Percentiles rank a stretch among this genome's conserved stretches.
phyloP scores from a whole-genome alignment of 441 rosid genomes.

The Jatropha podagrica region DNA sequence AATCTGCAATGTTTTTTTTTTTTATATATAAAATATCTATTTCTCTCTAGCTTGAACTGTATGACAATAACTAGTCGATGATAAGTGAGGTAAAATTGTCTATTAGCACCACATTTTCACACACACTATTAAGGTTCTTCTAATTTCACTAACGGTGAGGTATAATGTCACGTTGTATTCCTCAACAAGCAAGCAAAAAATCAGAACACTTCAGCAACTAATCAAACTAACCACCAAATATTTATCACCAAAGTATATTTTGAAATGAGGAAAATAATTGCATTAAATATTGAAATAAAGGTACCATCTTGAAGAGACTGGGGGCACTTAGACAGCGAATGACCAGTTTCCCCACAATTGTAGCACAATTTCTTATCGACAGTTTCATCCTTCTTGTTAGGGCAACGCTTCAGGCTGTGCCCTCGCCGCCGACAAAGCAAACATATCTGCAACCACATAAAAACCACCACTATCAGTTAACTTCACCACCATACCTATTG shows the following conservation, averaged over 20 bases:
- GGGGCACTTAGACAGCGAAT: constrained; percentile 76
- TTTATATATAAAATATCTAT: no score
- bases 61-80: not conserved
- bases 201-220: not conserved
- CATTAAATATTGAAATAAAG: not conserved
- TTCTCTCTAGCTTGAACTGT: not conserved
- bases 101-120: not conserved
- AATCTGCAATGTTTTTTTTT: not conserved
- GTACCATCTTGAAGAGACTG: constrained; percentile 77
- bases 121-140: not conserved
- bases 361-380: constrained; percentile 66
- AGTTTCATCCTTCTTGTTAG: constrained; percentile 58
- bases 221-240: not conserved
- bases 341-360: constrained; percentile 79
- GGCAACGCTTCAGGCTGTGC: constrained; percentile 86
- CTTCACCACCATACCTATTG: not conserved
- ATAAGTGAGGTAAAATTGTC: not conserved
- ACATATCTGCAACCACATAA: constrained; percentile 57
- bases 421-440: constrained; percentile 85
- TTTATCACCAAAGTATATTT: not conserved
- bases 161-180: not conserved
- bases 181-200: not conserved
- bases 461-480: not conserved
- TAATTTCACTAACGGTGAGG: not conserved
- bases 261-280: not conserved